Evolutionary conservation across 2,329 filamentous ascomycete species (phyloP), one percentile per base, ranked within the genome.

Genomic region (Paramyrothecium sp.): DNA sequence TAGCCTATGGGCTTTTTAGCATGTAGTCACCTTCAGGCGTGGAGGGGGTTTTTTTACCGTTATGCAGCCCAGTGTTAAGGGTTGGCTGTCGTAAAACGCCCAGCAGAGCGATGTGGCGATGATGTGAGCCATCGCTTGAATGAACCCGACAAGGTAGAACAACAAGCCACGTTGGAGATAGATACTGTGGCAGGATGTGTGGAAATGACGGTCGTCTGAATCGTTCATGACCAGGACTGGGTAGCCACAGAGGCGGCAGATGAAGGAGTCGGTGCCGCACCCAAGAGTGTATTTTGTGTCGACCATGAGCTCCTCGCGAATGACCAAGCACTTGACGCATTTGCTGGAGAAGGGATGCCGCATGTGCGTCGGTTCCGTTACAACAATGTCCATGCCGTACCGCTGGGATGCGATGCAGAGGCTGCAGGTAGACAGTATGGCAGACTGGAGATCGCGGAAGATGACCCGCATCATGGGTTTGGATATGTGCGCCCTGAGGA

Each of bases 231-330:
- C 57, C 5, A 64, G 61, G 33, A 78, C 67, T 8, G 77, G 77
- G 57, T 66, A 71, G 0, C 78, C 77, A 63, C 78, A 80, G 70
- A 76, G 80, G 7, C 77, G 71, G 49, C 78, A 81, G 12, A 76
- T 67, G 67, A 71, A 78, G 26, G 72, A 69, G 4, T 60, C 63
- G 11, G 63, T 60, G 19, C 64, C 63, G 48, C 74, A 74, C 7
- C 68, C 76, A 47, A 80, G 67, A 0, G 62, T 62, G n/a, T 77
- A 69, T 61, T 65, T 68, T n/a, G 63, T 62, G 5, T 76, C 77
- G 3, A 77, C 68, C 19, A 66, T 64, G 8, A 74, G 70, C 7
- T 77, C 75, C 13, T 68, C 63, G 4, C 62, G 59, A 17, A 63
- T 63, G 16, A 73, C 65, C 10, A 74, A 69, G 58, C 78, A 81